Base-by-base conservation (phyloP, 2,329 filamentous ascomycete genomes). In the Trematosphaeria pertusa region DNA sequence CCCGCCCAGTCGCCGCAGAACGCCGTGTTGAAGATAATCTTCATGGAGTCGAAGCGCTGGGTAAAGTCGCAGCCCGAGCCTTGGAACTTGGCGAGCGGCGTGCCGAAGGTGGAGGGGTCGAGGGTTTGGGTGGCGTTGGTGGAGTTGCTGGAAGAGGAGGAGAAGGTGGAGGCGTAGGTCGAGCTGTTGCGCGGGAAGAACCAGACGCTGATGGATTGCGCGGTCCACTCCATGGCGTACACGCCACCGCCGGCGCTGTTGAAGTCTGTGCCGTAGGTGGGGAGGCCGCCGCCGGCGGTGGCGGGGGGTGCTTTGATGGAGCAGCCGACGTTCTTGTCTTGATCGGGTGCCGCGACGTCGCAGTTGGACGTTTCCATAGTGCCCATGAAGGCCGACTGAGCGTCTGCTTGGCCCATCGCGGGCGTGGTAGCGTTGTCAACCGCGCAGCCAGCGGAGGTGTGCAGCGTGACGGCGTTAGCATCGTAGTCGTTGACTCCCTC, bases 1-100 rank as follows among this genome's bases (percentile, higher is more conserved):
- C 79, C 79, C 9, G 79, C 79, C 79, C 79, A 82, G 34, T 77
- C 73, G 30, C 80, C 80, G 42, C 79, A 82, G 58, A 82, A 81
- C 1, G 76, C 74, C 0, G 72, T 77, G 58, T 81, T 74, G 43
- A 82, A 72, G 24, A 81, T 67, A 37, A 72, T 53, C 18, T 52
- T 57, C 32, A 66, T 50, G 24, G 67, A 55, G 19, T 54, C 51
- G 54, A 73, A 72, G 14, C 53, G 47, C 24, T 50, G 15, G 1
- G 49, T 38, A 52, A 94, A 87, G 43, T 70, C 61, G 46, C 70
- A 73, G 6, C 41, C 52, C 2, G 37, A 9, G 43, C 69, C 65
- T n/a, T 76, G 71, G 72, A 75, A 74, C 17, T 58, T 53, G n/a
- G 67, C 71, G 10, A 70, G 35, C 3, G 69, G 67, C 3, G 53